These are phyloP conservation scores for Fraxinus sp. DNA, from an alignment of 305 asterid genomes.

Conservation along the genomic window DNA sequence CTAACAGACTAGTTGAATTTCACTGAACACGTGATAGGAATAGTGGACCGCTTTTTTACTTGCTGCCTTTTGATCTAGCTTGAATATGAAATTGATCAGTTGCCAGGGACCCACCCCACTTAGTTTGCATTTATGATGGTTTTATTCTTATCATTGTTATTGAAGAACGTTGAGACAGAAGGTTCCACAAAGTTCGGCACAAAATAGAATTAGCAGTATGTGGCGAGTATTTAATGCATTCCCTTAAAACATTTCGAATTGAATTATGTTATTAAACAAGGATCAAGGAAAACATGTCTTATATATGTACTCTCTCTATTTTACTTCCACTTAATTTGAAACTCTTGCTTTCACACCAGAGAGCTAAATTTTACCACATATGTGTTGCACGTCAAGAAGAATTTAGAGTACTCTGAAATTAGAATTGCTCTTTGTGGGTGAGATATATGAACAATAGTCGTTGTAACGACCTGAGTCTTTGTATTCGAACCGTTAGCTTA, in stretches of 20 bases:
- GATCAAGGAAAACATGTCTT: not conserved
- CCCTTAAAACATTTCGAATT: not conserved
- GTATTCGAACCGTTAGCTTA: no score
- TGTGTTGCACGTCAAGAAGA: not conserved
- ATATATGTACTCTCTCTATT: not conserved
- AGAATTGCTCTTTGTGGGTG: not conserved
- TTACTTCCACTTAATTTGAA: not conserved
- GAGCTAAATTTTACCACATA: not conserved
- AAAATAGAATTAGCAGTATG: not conserved
- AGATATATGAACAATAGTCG: not conserved
- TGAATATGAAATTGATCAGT: not conserved
- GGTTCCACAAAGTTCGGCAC: not conserved
- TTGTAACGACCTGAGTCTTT: no score
- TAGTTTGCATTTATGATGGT: not conserved
- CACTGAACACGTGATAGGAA: not conserved
- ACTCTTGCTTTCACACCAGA: not conserved
- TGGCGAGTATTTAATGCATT: not conserved
- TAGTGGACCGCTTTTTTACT: not conserved
- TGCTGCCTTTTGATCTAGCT: not conserved
- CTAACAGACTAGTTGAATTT: not conserved
- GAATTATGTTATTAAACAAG: not conserved
- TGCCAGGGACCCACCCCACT: not conserved
- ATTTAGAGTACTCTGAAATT: not conserved
- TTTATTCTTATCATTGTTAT: not conserved
- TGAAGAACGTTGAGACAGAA: not conserved